Conservation (phyloP, 208 protist species). For the Trypanosoma caninum region DNA sequence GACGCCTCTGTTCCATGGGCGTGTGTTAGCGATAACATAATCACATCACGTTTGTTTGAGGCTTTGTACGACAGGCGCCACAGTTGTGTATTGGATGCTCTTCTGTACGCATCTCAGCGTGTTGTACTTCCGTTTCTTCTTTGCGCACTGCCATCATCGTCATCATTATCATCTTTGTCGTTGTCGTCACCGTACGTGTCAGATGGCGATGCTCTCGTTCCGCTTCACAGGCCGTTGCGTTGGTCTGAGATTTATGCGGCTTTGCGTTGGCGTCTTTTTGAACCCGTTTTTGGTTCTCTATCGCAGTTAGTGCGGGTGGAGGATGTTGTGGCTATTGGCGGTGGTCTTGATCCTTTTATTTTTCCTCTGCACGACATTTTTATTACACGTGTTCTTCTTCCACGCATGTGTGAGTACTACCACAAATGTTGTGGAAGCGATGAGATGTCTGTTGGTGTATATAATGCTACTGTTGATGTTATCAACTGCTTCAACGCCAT, state of each 20-base stretch:
- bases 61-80: constrained; percentile 18
- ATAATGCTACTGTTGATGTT: constrained; percentile 18
- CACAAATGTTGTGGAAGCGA: neutral
- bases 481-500: constrained; percentile 20
- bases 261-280: constrained; percentile 25
- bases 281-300: constrained; percentile 15
- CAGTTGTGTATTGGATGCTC: constrained; percentile 16
- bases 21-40: constrained; percentile 1
- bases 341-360: constrained; percentile 31
- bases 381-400: constrained; percentile 41
- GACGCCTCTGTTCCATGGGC: constrained; percentile 6
- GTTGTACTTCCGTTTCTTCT: constrained; percentile 21
- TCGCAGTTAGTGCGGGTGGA: constrained; percentile 17
- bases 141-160: neutral
- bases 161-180: neutral
- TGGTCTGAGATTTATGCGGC: constrained; percentile 13
- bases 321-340: constrained; percentile 10
- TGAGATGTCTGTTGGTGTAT: neutral
- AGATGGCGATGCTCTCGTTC: neutral
- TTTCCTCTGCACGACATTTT: constrained; percentile 42
- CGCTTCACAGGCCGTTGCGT: neutral
- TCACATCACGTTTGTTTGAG: constrained; percentile 13
- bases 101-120: constrained; percentile 12
- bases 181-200: neutral
- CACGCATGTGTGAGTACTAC: constrained; percentile 44